Evolutionary conservation across 768 basidiomycete genomes (phyloP), one percentile per base, ranked within the genome.

Genomic region (Melanogaster broomeanus): DNA sequence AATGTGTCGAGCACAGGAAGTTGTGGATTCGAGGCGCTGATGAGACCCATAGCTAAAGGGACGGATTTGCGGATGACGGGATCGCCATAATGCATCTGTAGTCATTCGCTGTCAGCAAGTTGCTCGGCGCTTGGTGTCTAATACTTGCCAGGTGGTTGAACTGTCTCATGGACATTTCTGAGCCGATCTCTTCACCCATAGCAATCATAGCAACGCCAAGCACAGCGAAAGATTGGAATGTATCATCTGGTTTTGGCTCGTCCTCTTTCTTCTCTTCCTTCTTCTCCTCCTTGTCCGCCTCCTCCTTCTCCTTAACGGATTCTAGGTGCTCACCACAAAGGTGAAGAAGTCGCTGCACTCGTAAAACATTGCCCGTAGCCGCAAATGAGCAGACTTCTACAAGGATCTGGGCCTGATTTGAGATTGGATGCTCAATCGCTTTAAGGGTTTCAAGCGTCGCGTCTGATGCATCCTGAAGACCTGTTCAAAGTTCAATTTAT

Each of bases 1-100:
- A 99, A 84, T 0, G 94, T 98, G 68, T 99, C 97, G 57, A 99
- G 85, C 56, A 99, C 88, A 34, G 88, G 80, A 5, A 98, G 80
- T 72, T 93, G 90, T 12, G 97, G 97, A 70, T 98, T 98, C 33
- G 97, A 99, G 30, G 93, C 84, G 69, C 88, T 94, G 69, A 98
- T 83, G 50, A 98, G 84, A 52, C 93, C 96, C 45, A 99, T 87
- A 15, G 96, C 97, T 16, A 99, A 85, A 18, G 97, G 97, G 22
- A 99, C 87, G 3, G 89, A 78, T 78, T 91, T 92, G 28, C 97
- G 88, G 61, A 98, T 92, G 58, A 84, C 74, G 6, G 93, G 92
- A 60, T 96, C 94, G 48, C 96, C 97, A 57, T 98, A 98, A 67
- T 95, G 93, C 97, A 99, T 99, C 95, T 97, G 57, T n/a, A 31